A percentile compares a stretch with the other conserved stretches of the same genome.
These are phyloP conservation scores for Colletotrichum theobromicola DNA, from an alignment of 2,329 filamentous ascomycete species.

Conservation along the genomic window DNA sequence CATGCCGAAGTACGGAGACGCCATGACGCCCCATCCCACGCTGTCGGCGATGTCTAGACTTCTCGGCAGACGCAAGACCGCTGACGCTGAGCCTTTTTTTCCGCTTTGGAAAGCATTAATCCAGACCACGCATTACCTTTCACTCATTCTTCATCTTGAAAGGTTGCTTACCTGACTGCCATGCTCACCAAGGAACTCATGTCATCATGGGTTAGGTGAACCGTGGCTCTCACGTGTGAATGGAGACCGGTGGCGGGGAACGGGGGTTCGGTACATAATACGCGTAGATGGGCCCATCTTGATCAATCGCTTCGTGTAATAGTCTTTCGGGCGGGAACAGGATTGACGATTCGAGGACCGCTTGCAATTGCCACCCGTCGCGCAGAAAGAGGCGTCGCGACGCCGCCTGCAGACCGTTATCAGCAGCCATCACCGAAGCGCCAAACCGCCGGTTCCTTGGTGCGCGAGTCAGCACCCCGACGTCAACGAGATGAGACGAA, in stretches of 20 bases:
- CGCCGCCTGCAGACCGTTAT: constrained; percentile 1
- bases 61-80: neutral
- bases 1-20: neutral
- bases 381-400: neutral
- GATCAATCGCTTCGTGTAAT: constrained; percentile 10
- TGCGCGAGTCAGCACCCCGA: constrained; percentile 13
- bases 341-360: neutral
- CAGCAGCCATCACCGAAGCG: neutral
- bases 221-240: neutral
- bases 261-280: neutral
- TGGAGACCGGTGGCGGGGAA: neutral
- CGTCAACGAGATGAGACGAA: constrained; percentile 5
- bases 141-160: accelerated
- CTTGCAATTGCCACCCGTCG: neutral
- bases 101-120: neutral
- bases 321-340: neutral
- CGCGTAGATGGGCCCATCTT: constrained; percentile 2
- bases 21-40: neutral
- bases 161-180: neutral
- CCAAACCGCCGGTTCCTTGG: neutral
- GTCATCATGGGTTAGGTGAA: neutral
- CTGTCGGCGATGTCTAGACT: neutral
- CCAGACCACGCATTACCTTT: neutral
- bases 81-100: neutral
- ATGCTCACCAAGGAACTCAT: neutral